Conservation (phyloP, 2,329 filamentous ascomycete species). For the Beauveria asiatica region DNA sequence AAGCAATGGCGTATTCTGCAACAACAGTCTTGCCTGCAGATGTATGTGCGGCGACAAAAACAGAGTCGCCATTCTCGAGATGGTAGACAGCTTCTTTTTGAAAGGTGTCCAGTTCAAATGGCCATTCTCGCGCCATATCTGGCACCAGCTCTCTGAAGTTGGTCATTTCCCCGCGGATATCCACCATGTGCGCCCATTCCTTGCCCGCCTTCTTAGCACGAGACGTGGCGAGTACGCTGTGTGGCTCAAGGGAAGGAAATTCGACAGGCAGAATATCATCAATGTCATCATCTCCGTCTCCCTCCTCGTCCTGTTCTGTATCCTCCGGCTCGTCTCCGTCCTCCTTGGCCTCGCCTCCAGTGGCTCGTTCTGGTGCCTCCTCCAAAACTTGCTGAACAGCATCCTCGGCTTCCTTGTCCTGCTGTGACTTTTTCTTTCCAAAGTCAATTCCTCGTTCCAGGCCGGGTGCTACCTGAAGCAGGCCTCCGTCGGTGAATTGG, state of each 20-base stretch:
- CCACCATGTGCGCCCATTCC: slow-evolving; percentile 98
- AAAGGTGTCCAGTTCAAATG: slow-evolving; percentile 95
- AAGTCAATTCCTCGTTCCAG: slow-evolving; percentile 72
- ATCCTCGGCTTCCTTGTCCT: slow-evolving; percentile 53
- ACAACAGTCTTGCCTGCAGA: slow-evolving; percentile 98
- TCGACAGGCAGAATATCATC: slow-evolving; percentile 85
- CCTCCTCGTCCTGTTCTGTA: slow-evolving; percentile 19
- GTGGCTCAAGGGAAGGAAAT: slow-evolving; percentile 83
- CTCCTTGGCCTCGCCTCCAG: slow-evolving; percentile 22
- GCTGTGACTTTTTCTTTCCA: slow-evolving; percentile 45
- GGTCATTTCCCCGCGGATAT: slow-evolving; percentile 85
- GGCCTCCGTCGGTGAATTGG: slow-evolving; percentile 66
- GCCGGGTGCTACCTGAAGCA: slow-evolving; percentile 77
- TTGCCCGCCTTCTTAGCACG: slow-evolving; percentile 65
- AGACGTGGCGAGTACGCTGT: slow-evolving; percentile 63
- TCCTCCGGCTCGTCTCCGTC: slow-evolving; percentile 22
- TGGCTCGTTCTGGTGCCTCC: slow-evolving; percentile 37
- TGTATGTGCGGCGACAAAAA: slow-evolving; percentile 95
- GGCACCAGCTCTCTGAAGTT: slow-evolving; percentile 92
- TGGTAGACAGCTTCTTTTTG: slow-evolving; percentile 99
- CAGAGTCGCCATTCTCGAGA: slow-evolving; percentile 89
- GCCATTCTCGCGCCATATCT: slow-evolving; percentile 93
- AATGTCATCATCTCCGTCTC: slow-evolving; percentile 52
- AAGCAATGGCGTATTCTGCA: slow-evolving; percentile 92
- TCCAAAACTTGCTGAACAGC: slow-evolving; percentile 60